Conservation (phyloP, 2,329 filamentous ascomycete species). For the Xylaria sp. region DNA sequence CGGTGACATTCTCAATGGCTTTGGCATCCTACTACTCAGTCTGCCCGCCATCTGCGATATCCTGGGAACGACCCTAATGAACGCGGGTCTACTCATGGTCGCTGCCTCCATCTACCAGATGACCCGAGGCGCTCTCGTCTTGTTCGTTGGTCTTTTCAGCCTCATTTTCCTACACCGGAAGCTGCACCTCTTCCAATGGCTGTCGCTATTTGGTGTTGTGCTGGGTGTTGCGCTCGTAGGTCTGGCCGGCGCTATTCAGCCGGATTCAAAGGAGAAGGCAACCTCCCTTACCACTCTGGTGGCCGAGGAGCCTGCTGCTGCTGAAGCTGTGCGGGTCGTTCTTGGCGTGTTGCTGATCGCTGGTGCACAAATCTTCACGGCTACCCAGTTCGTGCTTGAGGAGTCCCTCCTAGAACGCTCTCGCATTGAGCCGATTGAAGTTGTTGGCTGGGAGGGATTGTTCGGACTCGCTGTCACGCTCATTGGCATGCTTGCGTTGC, state of each 20-base stretch:
- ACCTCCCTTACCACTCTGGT: constrained; percentile 38
- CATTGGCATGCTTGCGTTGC: constrained; percentile 78
- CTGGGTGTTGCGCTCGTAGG: constrained; percentile 88
- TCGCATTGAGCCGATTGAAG: constrained; percentile 76
- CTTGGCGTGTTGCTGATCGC: constrained; percentile 90
- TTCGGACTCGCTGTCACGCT: constrained; percentile 87
- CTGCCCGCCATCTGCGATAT: constrained; percentile 94
- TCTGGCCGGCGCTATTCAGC: constrained; percentile 82
- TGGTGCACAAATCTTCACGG: constrained; percentile 94
- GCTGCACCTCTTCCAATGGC: constrained; percentile 89
- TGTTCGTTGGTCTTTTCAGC: constrained; percentile 96
- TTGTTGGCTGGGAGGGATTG: constrained; percentile 94
- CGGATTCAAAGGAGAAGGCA: constrained; percentile 62
- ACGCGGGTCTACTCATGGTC: constrained; percentile 90
- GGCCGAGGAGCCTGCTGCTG: constrained; percentile 46
- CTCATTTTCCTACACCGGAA: constrained; percentile 85
- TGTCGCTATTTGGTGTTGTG: constrained; percentile 85
- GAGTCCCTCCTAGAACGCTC: constrained; percentile 82
- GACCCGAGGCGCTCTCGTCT: constrained; percentile 90
- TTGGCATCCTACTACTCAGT: constrained; percentile 75
- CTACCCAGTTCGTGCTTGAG: constrained; percentile 93
- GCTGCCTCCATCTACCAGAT: constrained; percentile 98
- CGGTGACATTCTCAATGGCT: constrained; percentile 70
- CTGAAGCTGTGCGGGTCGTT: constrained; percentile 68
- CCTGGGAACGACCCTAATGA: constrained; percentile 95